Evolutionary conservation across 2,329 filamentous ascomycete species (phyloP).

Genomic region (Bipolaris sorokiniana): DNA sequence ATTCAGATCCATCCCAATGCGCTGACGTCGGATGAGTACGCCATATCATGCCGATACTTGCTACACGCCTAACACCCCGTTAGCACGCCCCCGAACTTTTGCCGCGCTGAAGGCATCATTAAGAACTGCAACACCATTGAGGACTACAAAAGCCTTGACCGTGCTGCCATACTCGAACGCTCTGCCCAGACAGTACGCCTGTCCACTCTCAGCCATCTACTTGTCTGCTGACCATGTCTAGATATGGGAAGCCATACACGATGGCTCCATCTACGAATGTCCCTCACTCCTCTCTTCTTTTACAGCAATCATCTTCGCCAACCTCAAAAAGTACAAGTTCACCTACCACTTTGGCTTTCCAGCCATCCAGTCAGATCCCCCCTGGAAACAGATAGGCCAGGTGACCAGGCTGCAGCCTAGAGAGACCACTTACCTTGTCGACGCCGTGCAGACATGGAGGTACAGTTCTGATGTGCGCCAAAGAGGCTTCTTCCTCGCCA

Average conservation of each 20-base stretch:
- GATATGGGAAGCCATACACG: slow-evolving; percentile 97
- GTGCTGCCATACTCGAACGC: slow-evolving; percentile 75
- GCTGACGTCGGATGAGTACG: slow-evolving; percentile 81
- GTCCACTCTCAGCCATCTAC: too few species aligned
- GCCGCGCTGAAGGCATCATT: slow-evolving; percentile 89
- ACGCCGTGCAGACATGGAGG: slow-evolving; percentile 85
- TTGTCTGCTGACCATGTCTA: slow-evolving; percentile 44
- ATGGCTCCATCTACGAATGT: slow-evolving; percentile 94
- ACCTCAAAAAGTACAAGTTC: slow-evolving; percentile 96
- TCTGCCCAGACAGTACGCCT: slow-evolving; percentile 74
- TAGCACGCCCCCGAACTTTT: slow-evolving; percentile 56
- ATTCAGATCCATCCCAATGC: slow-evolving; percentile 92
- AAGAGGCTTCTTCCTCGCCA: slow-evolving; percentile 95
- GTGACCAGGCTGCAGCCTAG: slow-evolving; percentile 61
- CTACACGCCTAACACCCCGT: slow-evolving; percentile 19
- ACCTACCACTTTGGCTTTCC: slow-evolving; percentile 99
- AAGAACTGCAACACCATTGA: slow-evolving; percentile 97
- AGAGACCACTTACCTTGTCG: slow-evolving; percentile 81
- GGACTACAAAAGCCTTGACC: slow-evolving; percentile 86
- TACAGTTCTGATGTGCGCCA: slow-evolving; percentile 82
- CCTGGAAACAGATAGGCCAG: slow-evolving; percentile 66
- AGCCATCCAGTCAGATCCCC: slow-evolving; percentile 84
- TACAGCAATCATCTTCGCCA: slow-evolving; percentile 86
- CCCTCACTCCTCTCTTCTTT: slow-evolving; percentile 91
- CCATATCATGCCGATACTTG: slow-evolving; percentile 22